Evolutionary conservation across 2,329 filamentous ascomycete species (phyloP).

Genomic region (Alternaria angustiovoidea): DNA sequence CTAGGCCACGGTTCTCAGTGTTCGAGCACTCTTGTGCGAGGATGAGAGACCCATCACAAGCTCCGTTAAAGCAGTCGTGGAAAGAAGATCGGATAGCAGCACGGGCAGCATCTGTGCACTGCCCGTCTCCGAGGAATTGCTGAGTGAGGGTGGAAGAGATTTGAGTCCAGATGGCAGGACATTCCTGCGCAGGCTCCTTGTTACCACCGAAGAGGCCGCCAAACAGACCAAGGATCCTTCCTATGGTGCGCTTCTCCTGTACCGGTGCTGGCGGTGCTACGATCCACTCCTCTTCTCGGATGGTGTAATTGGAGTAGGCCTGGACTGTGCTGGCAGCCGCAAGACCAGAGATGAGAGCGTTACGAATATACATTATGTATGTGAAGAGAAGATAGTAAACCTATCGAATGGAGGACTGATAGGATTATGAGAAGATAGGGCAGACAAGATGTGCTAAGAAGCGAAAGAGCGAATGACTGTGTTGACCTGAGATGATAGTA

Average conservation of each 20-base stretch:
- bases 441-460: slow-evolving; percentile 5
- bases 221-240: slow-evolving; percentile 16
- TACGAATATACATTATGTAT: slow-evolving; percentile 47
- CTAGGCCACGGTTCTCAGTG: slow-evolving; percentile 55
- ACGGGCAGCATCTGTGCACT: slow-evolving; percentile 48
- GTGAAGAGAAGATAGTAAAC: not conserved
- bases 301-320: slow-evolving; percentile 35
- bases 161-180: slow-evolving; percentile 44
- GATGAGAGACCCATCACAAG: slow-evolving; percentile 49
- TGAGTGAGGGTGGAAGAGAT: slow-evolving; percentile 44
- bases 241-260: slow-evolving; percentile 27
- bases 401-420: slow-evolving; percentile 17
- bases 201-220: slow-evolving; percentile 11
- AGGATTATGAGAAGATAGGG: slow-evolving; percentile 6
- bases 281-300: slow-evolving; percentile 23
- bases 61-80: slow-evolving; percentile 50
- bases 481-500: slow-evolving; percentile 15
- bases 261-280: slow-evolving; percentile 6
- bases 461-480: slow-evolving; percentile 21
- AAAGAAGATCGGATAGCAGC: slow-evolving; percentile 47
- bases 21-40: slow-evolving; percentile 48
- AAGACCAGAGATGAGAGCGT: slow-evolving; percentile 35
- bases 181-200: slow-evolving; percentile 20
- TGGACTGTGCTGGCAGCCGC: slow-evolving; percentile 36
- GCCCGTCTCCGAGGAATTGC: slow-evolving; percentile 44